A percentile compares a stretch with the other conserved stretches of the same genome.
Conservation (phyloP, 176 grass and related monocot genomes). For the Triticum monococcum region DNA sequence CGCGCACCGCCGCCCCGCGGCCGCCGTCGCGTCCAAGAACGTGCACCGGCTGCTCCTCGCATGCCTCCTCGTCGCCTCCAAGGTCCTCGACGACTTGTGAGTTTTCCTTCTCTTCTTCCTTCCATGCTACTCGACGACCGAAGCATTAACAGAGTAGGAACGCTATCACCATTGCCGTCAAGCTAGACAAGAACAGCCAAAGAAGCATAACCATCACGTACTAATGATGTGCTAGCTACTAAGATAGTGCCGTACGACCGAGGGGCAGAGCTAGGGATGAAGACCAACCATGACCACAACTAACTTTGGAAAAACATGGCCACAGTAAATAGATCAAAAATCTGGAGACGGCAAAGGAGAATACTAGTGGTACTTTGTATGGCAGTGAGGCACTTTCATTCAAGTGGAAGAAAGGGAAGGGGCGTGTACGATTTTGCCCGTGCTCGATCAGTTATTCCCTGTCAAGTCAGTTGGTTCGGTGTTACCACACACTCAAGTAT, state of each 20-base stretch:
- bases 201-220: neutral
- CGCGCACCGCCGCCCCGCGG: slow-evolving; percentile 58
- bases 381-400: neutral
- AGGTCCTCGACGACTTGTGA: slow-evolving; percentile 89
- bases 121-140: neutral
- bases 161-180: neutral
- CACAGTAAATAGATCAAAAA: slow-evolving; percentile 1
- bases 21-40: slow-evolving; percentile 60
- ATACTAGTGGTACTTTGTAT: neutral
- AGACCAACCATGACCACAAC: neutral
- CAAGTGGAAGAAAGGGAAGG: neutral
- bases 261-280: neutral
- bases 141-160: neutral
- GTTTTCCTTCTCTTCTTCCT: neutral
- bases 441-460: neutral
- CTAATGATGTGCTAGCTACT: neutral
- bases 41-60: slow-evolving; percentile 83
- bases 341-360: neutral
- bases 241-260: neutral
- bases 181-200: neutral
- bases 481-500: neutral
- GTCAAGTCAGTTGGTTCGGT: neutral
- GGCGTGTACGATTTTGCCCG: neutral
- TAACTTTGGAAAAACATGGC: neutral
- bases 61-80: slow-evolving; percentile 81